These are phyloP conservation scores for Tetraselmis striata DNA, from an alignment of 139 green algal species.

Conservation along the genomic window DNA sequence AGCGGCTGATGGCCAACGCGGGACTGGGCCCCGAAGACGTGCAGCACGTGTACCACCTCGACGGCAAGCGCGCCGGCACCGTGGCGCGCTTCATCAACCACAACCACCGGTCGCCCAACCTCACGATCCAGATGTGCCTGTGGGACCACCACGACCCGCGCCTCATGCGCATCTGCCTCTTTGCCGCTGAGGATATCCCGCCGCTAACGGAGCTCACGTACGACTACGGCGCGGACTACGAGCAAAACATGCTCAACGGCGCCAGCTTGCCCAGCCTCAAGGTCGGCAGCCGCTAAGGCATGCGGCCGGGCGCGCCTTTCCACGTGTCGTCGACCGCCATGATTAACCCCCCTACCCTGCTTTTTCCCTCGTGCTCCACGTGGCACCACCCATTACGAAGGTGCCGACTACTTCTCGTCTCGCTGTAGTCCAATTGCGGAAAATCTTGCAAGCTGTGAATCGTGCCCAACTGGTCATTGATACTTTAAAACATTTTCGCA, in stretches of 20 bases:
- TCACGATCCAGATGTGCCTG: constrained; percentile 39
- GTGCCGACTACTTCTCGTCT: too few relatives aligned
- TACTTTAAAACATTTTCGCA: too few relatives aligned
- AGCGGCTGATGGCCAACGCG: background rate
- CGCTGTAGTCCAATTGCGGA: too few relatives aligned
- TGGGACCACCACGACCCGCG: constrained; percentile 23
- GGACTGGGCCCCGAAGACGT: background rate
- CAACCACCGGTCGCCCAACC: constrained; percentile 23
- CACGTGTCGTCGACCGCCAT: too few relatives aligned
- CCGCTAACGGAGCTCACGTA: constrained; percentile 34
- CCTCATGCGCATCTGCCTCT: constrained; percentile 15
- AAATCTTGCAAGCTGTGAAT: too few relatives aligned
- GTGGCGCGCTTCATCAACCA: background rate
- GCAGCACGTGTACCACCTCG: background rate
- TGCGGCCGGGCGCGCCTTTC: too few relatives aligned
- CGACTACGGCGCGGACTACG: constrained; percentile 30
- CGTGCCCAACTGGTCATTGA: too few relatives aligned
- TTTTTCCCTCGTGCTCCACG: too few relatives aligned
- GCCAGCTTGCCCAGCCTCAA: background rate
- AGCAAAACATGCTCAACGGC: background rate
- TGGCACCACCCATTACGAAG: too few relatives aligned
- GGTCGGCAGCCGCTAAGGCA: background rate
- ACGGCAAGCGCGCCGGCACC: background rate
- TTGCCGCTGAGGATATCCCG: constrained; percentile 28
- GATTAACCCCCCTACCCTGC: too few relatives aligned